Conservation (phyloP, 495 filamentous ascomycete genomes). For the Mytilinidion resinicola region DNA sequence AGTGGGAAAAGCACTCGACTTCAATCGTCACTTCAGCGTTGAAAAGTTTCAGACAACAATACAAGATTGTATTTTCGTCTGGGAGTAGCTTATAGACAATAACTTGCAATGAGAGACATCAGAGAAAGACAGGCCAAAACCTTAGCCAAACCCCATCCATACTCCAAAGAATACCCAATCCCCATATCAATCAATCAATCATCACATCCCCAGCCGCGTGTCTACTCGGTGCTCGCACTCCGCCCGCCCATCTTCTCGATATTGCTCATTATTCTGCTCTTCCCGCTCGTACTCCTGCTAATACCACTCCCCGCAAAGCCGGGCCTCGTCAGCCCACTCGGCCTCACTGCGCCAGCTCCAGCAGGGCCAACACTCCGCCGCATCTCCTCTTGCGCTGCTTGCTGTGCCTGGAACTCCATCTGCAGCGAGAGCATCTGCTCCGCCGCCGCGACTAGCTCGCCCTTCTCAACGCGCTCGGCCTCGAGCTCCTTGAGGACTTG, state of each 20-base stretch:
- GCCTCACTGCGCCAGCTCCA: constrained; percentile 11
- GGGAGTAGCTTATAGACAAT: no score
- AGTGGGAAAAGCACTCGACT: no score
- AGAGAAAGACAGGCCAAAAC: no score
- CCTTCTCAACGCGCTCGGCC: constrained; percentile 82
- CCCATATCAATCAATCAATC: no score
- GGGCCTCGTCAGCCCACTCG: constrained; percentile 34
- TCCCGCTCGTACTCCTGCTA: constrained; percentile 23
- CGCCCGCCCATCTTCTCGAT: constrained; percentile 44
- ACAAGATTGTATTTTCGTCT: no score
- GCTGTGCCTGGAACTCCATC: constrained; percentile 10
- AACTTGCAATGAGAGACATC: no score
- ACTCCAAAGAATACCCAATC: no score
- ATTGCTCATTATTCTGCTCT: constrained; percentile 42
- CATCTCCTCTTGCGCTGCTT: constrained; percentile 33
- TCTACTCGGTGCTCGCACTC: neutral
- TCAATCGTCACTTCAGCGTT: no score
- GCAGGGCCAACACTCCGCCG: constrained; percentile 27
- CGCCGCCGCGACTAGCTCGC: constrained; percentile 83
- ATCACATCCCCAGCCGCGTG: no score
- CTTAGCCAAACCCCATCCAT: no score
- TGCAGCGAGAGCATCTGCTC: constrained; percentile 75
- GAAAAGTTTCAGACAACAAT: no score
- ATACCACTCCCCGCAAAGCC: constrained; percentile 22
- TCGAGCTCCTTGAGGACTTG: constrained; percentile 60